Evolutionary conservation across 768 basidiomycete species (phyloP), one percentile per base, ranked within the genome.

Genomic region (Tylopilus subfusipes): DNA sequence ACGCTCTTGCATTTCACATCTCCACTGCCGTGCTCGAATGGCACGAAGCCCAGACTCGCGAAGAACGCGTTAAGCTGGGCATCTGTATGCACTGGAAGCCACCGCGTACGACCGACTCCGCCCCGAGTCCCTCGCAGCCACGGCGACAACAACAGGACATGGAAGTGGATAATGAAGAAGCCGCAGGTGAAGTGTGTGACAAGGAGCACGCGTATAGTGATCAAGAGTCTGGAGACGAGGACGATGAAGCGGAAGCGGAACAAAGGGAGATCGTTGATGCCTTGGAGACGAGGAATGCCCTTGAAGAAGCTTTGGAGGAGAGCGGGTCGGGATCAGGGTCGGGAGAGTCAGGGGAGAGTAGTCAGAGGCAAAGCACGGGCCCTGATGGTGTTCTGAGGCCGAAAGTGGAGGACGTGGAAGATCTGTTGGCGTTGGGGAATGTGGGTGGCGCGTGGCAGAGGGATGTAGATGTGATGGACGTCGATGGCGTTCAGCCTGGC

Each of bases 1-100:
- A 88, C 40, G 85, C 86, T 2, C 67, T 91, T 25, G 96, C 97
- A 0, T 88, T 86, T 66, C 86, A 86, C 54, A 70, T 99, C 27
- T 88, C 92, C 1, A 84, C 82, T 29, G 82, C 90, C 24, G 87
- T 93, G 21, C 79, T 90, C 8, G 88, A 93, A 62, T 99, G 93
- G 93, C 92, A 96, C 67, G 77, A 81, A 48, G 84, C 88, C 22
- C 79, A 76, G 12, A 77, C 77, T n/a, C 73, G 73, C 21, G 85
- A 85, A 60, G 83, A 85, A 55, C 81, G 91, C 38, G 70, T 84
- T 2, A 73, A 70, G 4, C 76, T 79, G 29, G 91, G 91, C 16
- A 85, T 86, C 36, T 84, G 81, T 63, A 80, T 84, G 34, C 78
- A 81, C 54, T 86, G 84, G 85, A 84, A 75, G 59, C 78, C 75